Conservation (phyloP, 768 basidiomycete species). For the Zangia roseola region DNA sequence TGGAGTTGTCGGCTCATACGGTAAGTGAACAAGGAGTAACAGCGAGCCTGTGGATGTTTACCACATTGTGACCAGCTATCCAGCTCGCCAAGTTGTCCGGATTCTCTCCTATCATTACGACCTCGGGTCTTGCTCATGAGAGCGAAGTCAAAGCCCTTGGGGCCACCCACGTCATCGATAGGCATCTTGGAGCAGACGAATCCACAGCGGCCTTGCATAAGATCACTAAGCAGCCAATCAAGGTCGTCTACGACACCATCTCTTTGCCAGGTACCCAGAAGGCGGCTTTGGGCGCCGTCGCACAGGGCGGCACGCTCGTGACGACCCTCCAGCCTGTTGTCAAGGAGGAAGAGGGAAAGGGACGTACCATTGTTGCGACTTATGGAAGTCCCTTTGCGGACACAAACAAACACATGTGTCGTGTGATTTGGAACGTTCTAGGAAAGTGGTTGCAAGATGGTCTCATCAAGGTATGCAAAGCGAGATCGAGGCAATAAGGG, state of each 20-base stretch:
- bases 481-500: neutral
- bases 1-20: conserved; percentile 47
- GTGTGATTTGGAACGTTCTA: conserved; percentile 19
- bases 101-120: conserved; percentile 43
- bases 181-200: conserved; percentile 16
- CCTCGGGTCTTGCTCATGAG: conserved; percentile 33
- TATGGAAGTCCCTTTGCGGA: conserved; percentile 24
- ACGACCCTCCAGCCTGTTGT: conserved; percentile 24
- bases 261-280: conserved; percentile 35
- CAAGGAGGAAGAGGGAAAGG: conserved; percentile 20
- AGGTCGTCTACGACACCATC: conserved; percentile 33
- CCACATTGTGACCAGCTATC: conserved; percentile 23
- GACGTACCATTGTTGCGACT: conserved; percentile 20
- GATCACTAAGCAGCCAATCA: conserved; percentile 21
- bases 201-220: conserved; percentile 22
- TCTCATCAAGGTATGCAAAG: conserved; percentile 21
- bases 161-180: conserved; percentile 41
- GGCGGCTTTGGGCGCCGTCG: conserved; percentile 32
- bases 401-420: conserved; percentile 17
- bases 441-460: conserved; percentile 26
- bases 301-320: conserved; percentile 33
- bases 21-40: conserved; percentile 24
- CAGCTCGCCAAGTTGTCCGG: conserved; percentile 42
- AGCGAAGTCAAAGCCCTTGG: conserved; percentile 36
- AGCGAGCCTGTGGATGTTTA: neutral